Base-by-base conservation (phyloP, 164 flowering plant species). In the Chimonanthus salicifolius region DNA sequence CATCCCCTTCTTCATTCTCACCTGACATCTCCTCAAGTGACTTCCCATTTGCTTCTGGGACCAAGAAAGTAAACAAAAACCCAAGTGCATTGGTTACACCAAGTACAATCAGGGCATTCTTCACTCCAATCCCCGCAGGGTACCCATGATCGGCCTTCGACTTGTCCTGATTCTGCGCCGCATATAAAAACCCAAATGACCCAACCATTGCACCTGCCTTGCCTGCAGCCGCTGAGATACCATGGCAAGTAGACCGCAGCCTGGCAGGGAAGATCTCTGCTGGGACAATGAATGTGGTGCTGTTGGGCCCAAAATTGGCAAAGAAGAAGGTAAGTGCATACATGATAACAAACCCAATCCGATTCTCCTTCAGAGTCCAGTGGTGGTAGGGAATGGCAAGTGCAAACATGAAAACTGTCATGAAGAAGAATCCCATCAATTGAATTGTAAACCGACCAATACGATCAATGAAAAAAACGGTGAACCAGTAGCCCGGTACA, bases 231-330 rank as follows among this genome's bases (percentile, higher is more conserved):
- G 84, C 84, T 0, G 86, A 84, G 16, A 84, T 84, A n/a, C 84
- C 86, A 47, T 82, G 86, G 64, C 86, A 84, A 2, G 86, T 84
- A 2, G 84, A 76, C 47, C 86, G 64, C 4, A 84, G 75, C 69
- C 86, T 80, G 2, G 85, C 85, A 0, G 85, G 86, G 71, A 84
- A 84, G 33, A 84, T 78, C 76, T 84, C 86, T 0, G 84, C 84
- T 2, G 86, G 86, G 2, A 83, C 86, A 10, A 83, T 79, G 66
- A 83, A 82, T 4, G 84, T 83, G 2, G 86, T 83, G 43, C 78
- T 74, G 49, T 83, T 83, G 13, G 86, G 86, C 6, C 86, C 86
- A 21, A 83, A 83, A 69, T 83, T 83, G 8, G 86, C 79, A 45
- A 83, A 83, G 80, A 83, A 83, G 75, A 83, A 82, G 48, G 84